phyloP scores from a whole-genome alignment of 106 monocot species.

The Apostasia shenzhenica region DNA sequence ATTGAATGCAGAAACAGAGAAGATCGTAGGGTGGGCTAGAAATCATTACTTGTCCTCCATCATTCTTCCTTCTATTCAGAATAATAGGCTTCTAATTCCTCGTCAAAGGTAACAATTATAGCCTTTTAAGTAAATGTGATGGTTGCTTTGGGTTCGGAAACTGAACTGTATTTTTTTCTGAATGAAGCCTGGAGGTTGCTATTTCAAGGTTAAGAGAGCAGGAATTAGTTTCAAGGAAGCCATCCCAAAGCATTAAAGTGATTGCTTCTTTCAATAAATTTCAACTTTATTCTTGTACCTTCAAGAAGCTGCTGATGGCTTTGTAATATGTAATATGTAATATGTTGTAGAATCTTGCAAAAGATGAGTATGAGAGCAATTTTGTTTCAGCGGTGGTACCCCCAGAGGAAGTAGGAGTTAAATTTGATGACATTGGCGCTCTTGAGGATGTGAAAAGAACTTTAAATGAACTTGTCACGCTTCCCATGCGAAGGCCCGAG shows the following conservation, averaged over 20 bases:
- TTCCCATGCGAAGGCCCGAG: slow-evolving; percentile 98
- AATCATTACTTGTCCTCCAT: slow-evolving; percentile 68
- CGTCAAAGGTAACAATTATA: slow-evolving; percentile 55
- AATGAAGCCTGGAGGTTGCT: slow-evolving; percentile 70
- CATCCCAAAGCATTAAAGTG: slow-evolving; percentile 71
- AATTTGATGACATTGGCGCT: slow-evolving; percentile 96
- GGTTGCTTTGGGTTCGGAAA: neutral
- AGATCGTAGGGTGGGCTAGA: slow-evolving; percentile 91
- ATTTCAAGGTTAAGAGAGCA: slow-evolving; percentile 71
- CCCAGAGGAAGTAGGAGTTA: slow-evolving; percentile 86
- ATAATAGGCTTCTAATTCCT: slow-evolving; percentile 60
- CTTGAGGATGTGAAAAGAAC: slow-evolving; percentile 92
- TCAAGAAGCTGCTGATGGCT: neutral
- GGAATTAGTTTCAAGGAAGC: slow-evolving; percentile 45
- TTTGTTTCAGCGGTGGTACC: slow-evolving; percentile 91
- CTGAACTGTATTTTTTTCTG: slow-evolving; percentile 4
- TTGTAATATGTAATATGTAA: neutral
- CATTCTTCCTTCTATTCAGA: slow-evolving; percentile 53
- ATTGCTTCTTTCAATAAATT: neutral
- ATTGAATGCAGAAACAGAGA: slow-evolving; percentile 64
- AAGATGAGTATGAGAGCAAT: slow-evolving; percentile 95
- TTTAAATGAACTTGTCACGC: slow-evolving; percentile 82
- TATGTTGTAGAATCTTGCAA: slow-evolving; percentile 69
- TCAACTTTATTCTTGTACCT: neutral
- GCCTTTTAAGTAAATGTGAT: neutral